A percentile compares a stretch with the other conserved stretches of the same genome.
Conservation (phyloP, 257 asterid species). For the Paulownia fortunei region DNA sequence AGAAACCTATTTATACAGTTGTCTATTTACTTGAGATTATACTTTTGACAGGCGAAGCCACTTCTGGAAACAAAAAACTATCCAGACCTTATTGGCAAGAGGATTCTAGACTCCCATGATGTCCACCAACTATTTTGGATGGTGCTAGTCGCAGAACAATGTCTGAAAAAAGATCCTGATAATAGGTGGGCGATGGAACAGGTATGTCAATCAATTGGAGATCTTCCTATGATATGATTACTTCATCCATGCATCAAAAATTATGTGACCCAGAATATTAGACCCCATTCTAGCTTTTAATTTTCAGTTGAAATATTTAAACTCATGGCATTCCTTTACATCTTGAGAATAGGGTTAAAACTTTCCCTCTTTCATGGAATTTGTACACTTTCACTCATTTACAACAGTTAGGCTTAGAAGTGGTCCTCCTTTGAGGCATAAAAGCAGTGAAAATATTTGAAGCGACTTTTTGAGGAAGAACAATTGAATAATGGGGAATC, state of each 20-base stretch:
- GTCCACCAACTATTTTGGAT: constrained; percentile 76
- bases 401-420: no score
- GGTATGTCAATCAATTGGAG: constrained; percentile 40
- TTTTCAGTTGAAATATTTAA: not conserved
- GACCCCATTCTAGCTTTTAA: not conserved
- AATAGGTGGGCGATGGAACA: constrained; percentile 63
- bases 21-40: not conserved
- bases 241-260: not conserved
- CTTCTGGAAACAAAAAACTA: constrained; percentile 67
- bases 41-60: constrained; percentile 64
- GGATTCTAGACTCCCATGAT: constrained; percentile 68
- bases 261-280: not conserved
- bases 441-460: no score
- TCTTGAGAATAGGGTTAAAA: not conserved
- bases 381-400: no score
- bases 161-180: constrained; percentile 62
- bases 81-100: constrained; percentile 64
- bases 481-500: not conserved
- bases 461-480: no score
- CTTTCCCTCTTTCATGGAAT: not conserved
- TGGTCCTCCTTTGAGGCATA: no score
- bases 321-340: not conserved
- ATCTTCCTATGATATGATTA: not conserved
- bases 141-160: constrained; percentile 67
- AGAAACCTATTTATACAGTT: not conserved